These are phyloP conservation scores for Penicillium hordei DNA, from an alignment of 2,329 filamentous ascomycete genomes.

Conservation along the genomic window DNA sequence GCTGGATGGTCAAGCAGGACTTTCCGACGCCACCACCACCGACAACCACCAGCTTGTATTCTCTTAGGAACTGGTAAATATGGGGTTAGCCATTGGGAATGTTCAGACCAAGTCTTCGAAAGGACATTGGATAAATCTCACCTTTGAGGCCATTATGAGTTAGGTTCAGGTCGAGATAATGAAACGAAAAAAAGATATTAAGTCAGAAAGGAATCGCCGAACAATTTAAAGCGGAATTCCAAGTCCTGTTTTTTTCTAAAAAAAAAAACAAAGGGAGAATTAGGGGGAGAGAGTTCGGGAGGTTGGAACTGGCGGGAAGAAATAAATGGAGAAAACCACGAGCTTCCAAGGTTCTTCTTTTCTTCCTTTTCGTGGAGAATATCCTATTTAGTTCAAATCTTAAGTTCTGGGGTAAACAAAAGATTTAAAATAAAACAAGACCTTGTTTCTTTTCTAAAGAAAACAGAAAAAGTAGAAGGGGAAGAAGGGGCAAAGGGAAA, in stretches of 20 bases:
- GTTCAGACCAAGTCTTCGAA: not conserved
- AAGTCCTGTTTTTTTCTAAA: constrained; percentile 2
- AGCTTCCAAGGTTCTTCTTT: not conserved
- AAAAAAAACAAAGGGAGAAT: constrained; percentile 17
- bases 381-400: not conserved
- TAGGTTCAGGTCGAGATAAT: constrained; percentile 6
- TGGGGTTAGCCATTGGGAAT: not conserved
- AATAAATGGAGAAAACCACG: constrained; percentile 6
- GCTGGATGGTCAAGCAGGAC: constrained; percentile 97
- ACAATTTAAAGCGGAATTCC: constrained; percentile 5
- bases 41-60: constrained; percentile 96
- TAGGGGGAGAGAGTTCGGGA: constrained; percentile 17
- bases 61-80: constrained; percentile 68
- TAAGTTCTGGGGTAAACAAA: constrained; percentile 6
- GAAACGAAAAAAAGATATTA: constrained; percentile 11
- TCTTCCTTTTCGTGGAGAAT: not conserved
- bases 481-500: constrained; percentile 15
- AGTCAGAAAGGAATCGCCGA: constrained; percentile 6
- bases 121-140: constrained; percentile 14
- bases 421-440: not conserved
- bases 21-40: constrained; percentile 98
- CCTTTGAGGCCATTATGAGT: constrained; percentile 28
- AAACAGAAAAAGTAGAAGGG: not conserved
- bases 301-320: constrained; percentile 17
- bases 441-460: not conserved